Evolutionary conservation across 2,329 filamentous ascomycete species (phyloP).

Genomic region (Fusarium hostae): DNA sequence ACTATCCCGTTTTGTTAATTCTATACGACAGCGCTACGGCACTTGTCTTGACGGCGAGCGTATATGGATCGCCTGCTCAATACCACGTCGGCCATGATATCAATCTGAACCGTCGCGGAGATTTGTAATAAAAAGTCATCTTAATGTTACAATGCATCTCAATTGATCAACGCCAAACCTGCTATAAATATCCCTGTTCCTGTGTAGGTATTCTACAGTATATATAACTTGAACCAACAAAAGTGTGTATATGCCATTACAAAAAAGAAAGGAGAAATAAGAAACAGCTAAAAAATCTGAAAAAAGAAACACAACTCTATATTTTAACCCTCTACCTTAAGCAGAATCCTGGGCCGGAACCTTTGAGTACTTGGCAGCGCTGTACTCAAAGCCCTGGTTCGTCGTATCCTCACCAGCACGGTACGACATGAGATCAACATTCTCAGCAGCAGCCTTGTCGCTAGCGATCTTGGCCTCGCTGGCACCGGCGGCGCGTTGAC

Average conservation of each 20-base stretch:
- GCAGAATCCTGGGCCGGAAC: constrained; percentile 14
- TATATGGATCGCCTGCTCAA: not conserved
- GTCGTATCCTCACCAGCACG: constrained; percentile 46
- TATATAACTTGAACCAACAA: constrained; percentile 11
- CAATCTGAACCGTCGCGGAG: not conserved
- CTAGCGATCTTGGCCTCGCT: constrained; percentile 61
- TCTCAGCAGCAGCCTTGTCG: constrained; percentile 58
- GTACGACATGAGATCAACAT: constrained; percentile 62
- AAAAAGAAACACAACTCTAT: not conserved
- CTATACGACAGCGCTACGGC: constrained; percentile 7
- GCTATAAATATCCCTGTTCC: constrained; percentile 25
- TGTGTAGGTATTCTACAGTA: constrained; percentile 17
- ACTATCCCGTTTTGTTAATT: constrained; percentile 9
- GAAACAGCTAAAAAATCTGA: not conserved
- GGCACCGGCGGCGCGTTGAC: constrained; percentile 64
- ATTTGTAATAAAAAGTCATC: not conserved
- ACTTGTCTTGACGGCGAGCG: not conserved
- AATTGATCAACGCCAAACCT: constrained; percentile 35
- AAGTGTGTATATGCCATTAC: constrained; percentile 23
- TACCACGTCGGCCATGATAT: not conserved
- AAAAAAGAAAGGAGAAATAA: constrained; percentile 22
- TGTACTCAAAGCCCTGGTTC: constrained; percentile 45
- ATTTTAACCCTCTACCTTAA: not conserved
- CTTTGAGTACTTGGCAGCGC: constrained; percentile 33
- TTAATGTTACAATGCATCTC: constrained; percentile 8